Conservation (phyloP, 2,329 filamentous ascomycete species). For the Trichoderma cornu-damae region DNA sequence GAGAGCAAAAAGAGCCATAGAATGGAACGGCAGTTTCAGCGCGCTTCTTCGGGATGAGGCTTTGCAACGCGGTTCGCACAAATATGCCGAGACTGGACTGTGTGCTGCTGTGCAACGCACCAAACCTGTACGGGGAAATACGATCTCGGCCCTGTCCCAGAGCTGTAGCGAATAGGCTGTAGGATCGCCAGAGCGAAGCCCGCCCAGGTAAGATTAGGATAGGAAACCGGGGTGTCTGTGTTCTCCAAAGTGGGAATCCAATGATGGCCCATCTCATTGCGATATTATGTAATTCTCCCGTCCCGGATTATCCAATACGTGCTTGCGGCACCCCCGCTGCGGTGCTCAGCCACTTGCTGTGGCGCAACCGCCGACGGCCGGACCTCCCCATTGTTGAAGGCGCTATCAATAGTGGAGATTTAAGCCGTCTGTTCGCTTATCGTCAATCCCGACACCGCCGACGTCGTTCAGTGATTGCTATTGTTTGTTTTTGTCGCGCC, state of each 20-base stretch:
- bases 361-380: neutral
- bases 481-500: neutral
- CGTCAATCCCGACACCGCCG: constrained; percentile 16
- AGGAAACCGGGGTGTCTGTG: neutral
- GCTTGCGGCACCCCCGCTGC: no score
- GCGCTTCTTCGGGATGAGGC: neutral
- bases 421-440: constrained; percentile 13
- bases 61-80: neutral
- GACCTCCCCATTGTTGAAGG: constrained; percentile 6
- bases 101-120: neutral
- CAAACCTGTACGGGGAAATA: neutral
- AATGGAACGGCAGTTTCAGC: neutral
- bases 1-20: neutral
- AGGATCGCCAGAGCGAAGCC: neutral
- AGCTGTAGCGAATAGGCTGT: neutral
- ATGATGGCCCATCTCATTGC: neutral
- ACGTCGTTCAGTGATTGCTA: constrained; percentile 5
- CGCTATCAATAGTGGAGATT: neutral
- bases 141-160: neutral
- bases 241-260: neutral
- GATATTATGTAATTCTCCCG: neutral
- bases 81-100: neutral
- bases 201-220: neutral
- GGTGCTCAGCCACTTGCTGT: constrained; percentile 1
- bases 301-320: neutral